Evolutionary conservation across 164 flowering plant genomes (phyloP), one percentile per base, ranked within the genome.

Genomic region (Protea cynaroides): DNA sequence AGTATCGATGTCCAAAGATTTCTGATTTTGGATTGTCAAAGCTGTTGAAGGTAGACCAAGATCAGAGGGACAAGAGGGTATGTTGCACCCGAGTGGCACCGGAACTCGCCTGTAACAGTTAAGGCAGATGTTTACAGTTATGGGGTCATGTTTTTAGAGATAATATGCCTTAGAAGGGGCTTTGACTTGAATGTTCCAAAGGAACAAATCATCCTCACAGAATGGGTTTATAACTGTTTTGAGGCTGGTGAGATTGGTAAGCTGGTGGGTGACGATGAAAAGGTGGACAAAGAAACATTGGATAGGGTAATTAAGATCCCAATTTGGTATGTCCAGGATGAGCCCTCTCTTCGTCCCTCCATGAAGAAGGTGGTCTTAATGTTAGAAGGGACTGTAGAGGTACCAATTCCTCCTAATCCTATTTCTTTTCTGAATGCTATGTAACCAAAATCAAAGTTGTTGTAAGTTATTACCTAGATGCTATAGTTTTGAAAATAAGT

Each of bases 21-120:
- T 25, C 71, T 4, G 76, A 74, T 29, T 74, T 74, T 57, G 73
- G 76, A n/a, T 46, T 74, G 29, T 64, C 76, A 56, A 74, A 73
- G 51, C 51, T 69, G 14, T 22, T 73, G 38, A 73, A 55, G 64
- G 44, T 40, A 13, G 76, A 65, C 29, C 70, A 69, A 37, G 3
- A 57, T 74, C 25, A 54, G 78, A 69, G 80, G 82, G 25, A 79
- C 80, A 3, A 71, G 63, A 58, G 82, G 82, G 22, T 79, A 79
- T 51, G 70, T 73, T 19, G 80, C 82, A n/a, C 82, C 82, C 0
- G 82, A 79, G 46, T 76, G 82, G 80, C 66, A 70, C 54, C 65
- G 59, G 18, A 71, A 69, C 44, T 12, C 55, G 25, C 76, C 76
- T 1, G 53, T 79, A 12, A 71, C 80, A 8, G 66, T 55, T 1